Evolutionary conservation across 75 land plant species (phyloP), one percentile per base, ranked within the genome.

Genomic region (Pinus tabuliformis): DNA sequence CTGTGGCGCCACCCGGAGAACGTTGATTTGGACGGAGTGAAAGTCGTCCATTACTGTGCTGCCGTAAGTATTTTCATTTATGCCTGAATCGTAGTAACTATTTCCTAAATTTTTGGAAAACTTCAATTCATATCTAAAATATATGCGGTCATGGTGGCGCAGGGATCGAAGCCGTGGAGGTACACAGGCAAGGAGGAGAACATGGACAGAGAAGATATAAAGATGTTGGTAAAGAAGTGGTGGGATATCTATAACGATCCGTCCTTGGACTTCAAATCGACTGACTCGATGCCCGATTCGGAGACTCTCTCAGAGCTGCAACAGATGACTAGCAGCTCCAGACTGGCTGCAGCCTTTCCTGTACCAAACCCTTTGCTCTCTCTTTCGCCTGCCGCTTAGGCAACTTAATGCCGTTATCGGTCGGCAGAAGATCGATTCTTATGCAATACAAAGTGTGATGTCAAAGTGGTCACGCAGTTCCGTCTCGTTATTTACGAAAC

Each of bases 41-140:
- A 92, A 75, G 95, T 92, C 22, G 92, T 92, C 21, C 95, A 92
- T 76, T 92, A 92, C 76, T 92, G 94, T 66, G 94, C 92, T 22
- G 84, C 94, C 78, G 93, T 91, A 65, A 78, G 92, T 54, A 26
- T 56, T 30, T n/a, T 72, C 28, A 42, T 17, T 8, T 15, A 20
- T 0, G 8, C 63, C 12, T 1, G 7, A n/a, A 12, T 61, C 7
- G 6, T 1, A 61, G 12, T 61, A 18, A 49, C 5, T 74, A 57
- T 52, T 73, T 18, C 7, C 39, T 12, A 52, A 6, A 5, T 30
- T 13, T 74, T 45, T 54, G 16, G n/a, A 74, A 26, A 20, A n/a
- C 57, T 18, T 8, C 11, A 20, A 20, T 18, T 8, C 18, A 20
- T 8, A 20, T 74, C 39, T 42, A 1, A 74, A 74, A 54, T 37